Evolutionary conservation across 805 yeast species (phyloP), one percentile per base, ranked within the genome.

Genomic region (Lipomyces yamanashiensis): DNA sequence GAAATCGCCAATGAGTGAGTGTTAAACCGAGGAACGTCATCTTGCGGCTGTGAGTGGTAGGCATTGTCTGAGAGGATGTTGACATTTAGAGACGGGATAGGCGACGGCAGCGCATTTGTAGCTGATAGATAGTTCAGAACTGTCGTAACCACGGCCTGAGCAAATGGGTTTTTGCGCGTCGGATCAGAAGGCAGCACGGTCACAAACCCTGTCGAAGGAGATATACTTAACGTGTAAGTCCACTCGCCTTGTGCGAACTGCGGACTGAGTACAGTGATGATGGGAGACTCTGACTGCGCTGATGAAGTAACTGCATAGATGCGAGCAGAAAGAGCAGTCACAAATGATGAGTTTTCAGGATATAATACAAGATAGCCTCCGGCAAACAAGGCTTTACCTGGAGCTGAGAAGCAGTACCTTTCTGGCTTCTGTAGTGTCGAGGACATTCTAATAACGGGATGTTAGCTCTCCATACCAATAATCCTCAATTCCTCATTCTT

Each of bases 281-380:
- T 64, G 64, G 53, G 36, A 59, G 48, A 59, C 44, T n/a, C 56
- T 39, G 40, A 58, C 15, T 7, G 52, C 33, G 10, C 85, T 81
- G 8, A 45, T 13, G 56, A 19, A 2, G 58, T 54, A 41, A 86
- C 81, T 1, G 96, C 90, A 74, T 92, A 92, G 90, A 95, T 93
- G 67, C 98, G 81, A 5, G 96, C 85, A 0, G 96, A 88, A 17
- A 95, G 81, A 0, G 97, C 98, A 12, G 93, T 86, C 2, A 90
- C 96, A 73, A 87, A 89, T 0, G 97, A 85, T 52, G 80, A 77
- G 77, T 88, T 92, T 43, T 75, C 75, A 0, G 92, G 92, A 63
- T 89, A 95, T 21, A 95, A 78, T 0, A 95, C 98, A 40, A 95
- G 80, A 74, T 95, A 95, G 0, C 99, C 99, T 19, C 99, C 99